Evolutionary conservation across 108 stramenopile species (phyloP), one percentile per base, ranked within the genome.

Genomic region (Aureococcus anophagefferens): DNA sequence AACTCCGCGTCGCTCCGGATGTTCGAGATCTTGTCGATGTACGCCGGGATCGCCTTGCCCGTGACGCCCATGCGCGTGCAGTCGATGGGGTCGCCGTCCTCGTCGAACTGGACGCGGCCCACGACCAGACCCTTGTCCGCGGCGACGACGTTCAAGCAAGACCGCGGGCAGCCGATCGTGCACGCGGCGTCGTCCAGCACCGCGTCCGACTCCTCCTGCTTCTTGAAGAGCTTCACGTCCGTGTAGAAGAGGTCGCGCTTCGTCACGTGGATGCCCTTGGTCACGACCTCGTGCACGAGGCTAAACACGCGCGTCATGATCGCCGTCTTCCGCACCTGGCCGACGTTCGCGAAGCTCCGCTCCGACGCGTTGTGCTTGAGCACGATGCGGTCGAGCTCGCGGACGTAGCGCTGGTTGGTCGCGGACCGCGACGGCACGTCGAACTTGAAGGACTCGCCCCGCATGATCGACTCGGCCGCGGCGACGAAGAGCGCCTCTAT

Each of bases 241-340:
- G 96, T 94, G 79, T 96, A 98, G 81, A 98, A 98, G 68, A 98
- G 84, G 81, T 98, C 97, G 65, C 97, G 95, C 85, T 98, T 98
- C 45, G 97, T 98, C 74, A 96, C 96, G 80, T 98, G 97, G 71
- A 98, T 98, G 15, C 90, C 86, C 74, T 91, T 93, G 44, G 73
- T 67, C 46, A 96, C 68, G 30, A 98, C 92, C 16, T 90, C 85
- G 74, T 98, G 95, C n/a, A 98, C 67, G 45, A 98, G 85, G 83
- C 94, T 88, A 73, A 96, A 78, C 31, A 94, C 92, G 1, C 97
- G 89, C 30, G 94, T 89, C 5, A 93, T 96, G 75, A 96, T 94
- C 59, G 95, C 93, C 5, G 94, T 86, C 78, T 96, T 95, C 40
- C 95, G 81, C 35, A 93, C 80, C 81, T 13, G 76, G 76, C 64